These are phyloP conservation scores for Didymella lethalis DNA, from an alignment of 2,329 filamentous ascomycete genomes.

Conservation along the genomic window DNA sequence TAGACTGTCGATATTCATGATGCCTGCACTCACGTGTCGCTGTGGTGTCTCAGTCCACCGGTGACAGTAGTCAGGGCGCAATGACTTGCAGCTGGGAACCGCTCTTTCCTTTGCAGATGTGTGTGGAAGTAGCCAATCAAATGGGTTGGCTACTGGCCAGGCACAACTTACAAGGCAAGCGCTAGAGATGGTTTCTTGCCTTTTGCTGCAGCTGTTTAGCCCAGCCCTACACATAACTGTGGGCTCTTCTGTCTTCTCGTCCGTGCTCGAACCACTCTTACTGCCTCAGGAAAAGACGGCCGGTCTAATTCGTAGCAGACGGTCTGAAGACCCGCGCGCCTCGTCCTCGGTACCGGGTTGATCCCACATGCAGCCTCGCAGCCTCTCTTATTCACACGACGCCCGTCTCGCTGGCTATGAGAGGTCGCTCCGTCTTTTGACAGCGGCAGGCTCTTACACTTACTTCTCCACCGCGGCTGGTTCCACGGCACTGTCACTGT, in stretches of 20 bases:
- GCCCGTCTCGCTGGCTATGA: slow-evolving; percentile 27
- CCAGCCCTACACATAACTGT: slow-evolving; percentile 19
- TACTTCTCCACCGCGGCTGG: slow-evolving; percentile 9
- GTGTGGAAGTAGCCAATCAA: slow-evolving; percentile 9
- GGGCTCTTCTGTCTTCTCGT: slow-evolving; percentile 7
- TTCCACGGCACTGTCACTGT: slow-evolving; percentile 6
- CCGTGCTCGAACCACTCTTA: slow-evolving; percentile 16
- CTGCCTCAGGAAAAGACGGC: slow-evolving; percentile 17
- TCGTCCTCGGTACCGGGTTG: slow-evolving; percentile 22
- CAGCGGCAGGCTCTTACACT: slow-evolving; percentile 19
- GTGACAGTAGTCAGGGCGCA: not conserved
- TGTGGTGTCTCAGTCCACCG: not conserved
- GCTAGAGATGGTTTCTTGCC: not conserved
- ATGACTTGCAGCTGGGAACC: not conserved
- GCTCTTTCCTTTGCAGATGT: not conserved
- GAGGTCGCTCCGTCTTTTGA: slow-evolving; percentile 34
- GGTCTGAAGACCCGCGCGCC: slow-evolving; percentile 10
- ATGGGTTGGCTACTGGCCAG: not conserved
- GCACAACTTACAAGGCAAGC: slow-evolving; percentile 1
- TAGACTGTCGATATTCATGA: not conserved
- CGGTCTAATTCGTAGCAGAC: not conserved
- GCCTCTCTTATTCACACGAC: slow-evolving; percentile 17
- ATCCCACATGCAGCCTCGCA: slow-evolving; percentile 28
- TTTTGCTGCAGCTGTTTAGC: not conserved
- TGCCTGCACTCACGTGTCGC: not conserved